These are phyloP conservation scores for Cutaneotrichosporon cavernicola DNA, from an alignment of 1,284 basidiomycete genomes.

Conservation along the genomic window DNA sequence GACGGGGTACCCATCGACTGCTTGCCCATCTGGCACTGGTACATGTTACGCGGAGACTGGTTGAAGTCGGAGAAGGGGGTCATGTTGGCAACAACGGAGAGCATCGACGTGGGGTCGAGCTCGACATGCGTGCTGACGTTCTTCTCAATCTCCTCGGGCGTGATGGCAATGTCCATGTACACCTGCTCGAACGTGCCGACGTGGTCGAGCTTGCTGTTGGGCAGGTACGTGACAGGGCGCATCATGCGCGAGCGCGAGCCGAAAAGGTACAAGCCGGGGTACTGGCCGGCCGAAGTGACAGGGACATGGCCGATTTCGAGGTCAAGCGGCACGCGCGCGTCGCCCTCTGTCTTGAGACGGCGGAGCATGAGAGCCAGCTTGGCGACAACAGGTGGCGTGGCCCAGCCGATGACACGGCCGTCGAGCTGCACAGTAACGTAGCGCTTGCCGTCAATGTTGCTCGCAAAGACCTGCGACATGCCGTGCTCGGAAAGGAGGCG, in stretches of 20 bases:
- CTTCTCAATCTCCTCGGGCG: conserved; percentile 79
- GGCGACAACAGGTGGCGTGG: conserved; percentile 69
- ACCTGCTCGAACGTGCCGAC: conserved; percentile 98
- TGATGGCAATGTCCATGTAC: conserved; percentile 97
- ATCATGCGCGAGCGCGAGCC: conserved; percentile 89
- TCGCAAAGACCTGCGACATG: conserved; percentile 87
- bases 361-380: conserved; percentile 82
- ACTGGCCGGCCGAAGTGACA: conserved; percentile 87
- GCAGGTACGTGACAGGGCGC: conserved; percentile 90
- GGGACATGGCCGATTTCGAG: conserved; percentile 94
- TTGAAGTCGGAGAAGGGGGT: conserved; percentile 89
- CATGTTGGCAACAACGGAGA: conserved; percentile 69
- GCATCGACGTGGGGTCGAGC: conserved; percentile 89
- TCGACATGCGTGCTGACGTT: conserved; percentile 87
- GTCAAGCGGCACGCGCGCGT: conserved; percentile 80
- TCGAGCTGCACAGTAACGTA: conserved; percentile 92
- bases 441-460: conserved; percentile 70
- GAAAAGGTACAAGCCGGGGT: conserved; percentile 95
- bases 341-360: conserved; percentile 91
- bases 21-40: conserved; percentile 87
- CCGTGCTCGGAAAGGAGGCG: conserved; percentile 80
- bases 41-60: conserved; percentile 62
- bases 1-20: conserved; percentile 99
- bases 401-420: conserved; percentile 95
- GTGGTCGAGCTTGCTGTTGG: conserved; percentile 82